Evolutionary conservation across 805 yeast genomes (phyloP), one percentile per base, ranked within the genome.

Genomic region (Ogataea angusta): DNA sequence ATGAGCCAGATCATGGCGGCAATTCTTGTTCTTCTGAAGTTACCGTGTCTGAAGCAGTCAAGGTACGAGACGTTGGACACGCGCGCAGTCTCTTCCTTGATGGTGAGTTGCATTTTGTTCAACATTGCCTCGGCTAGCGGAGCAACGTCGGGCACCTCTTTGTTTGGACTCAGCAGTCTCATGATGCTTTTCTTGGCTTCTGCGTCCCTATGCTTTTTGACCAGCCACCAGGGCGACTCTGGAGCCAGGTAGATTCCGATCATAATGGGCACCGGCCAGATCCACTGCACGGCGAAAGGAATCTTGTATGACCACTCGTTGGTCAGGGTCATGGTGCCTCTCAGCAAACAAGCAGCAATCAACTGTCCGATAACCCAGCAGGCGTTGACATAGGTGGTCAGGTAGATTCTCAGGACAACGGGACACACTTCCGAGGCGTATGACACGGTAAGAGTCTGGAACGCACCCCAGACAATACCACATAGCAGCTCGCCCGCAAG

Each of bases 261-360:
- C 21, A 68, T 49, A 22, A 78, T 54, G 25, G 79, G 77, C 7
- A 69, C 53, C 6, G 79, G 75, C 81, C 81, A 78, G 5, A 68
- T 56, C 83, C 82, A 78, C 59, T 78, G 85, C 7, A 78, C 42
- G 2, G 77, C 81, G 53, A 73, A 76, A 7, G 84, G 82, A 29
- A 75, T 63, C 41, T 68, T 64, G 56, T 74, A 79, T 5, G 78
- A 70, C 63, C 67, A 51, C 14, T 64, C 51, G 1, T 27, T 31
- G n/a, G 14, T 13, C 10, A 25, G 9, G 25, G 22, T 22, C 15
- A 30, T 16, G 14, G 39, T 29, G 8, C 48, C 51, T 46, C 63
- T 66, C 48, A 68, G 58, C 12, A 79, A 73, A 42, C 83, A 80
- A 9, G 78, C 59, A 6, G 77, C 67, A 42, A 78, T 60, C 26